Percentiles rank a stretch among this genome's conserved stretches.
These are phyloP conservation scores for Allium cepa DNA, from an alignment of 106 monocot species.

Conservation along the genomic window DNA sequence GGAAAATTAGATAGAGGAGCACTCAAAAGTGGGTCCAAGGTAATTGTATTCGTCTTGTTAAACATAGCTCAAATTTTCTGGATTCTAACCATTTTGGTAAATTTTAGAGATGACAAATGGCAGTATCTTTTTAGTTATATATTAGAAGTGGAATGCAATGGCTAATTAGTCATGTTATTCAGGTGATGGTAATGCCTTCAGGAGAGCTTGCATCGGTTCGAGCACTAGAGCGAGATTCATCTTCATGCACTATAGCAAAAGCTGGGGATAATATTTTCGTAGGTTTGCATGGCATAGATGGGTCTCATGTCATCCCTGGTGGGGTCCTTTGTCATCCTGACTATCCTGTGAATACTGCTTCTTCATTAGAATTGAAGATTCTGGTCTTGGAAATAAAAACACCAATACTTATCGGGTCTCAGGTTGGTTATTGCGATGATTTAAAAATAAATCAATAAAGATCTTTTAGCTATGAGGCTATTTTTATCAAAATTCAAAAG, in stretches of 20 bases:
- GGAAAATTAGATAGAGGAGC: conserved; percentile 92
- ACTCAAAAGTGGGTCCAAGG: conserved; percentile 77
- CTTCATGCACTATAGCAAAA: conserved; percentile 49
- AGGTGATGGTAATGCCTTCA: conserved; percentile 85
- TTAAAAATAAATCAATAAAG: no score
- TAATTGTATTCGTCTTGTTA: conserved; percentile 4
- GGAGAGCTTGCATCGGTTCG: conserved; percentile 55
- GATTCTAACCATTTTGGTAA: background rate
- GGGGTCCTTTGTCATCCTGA: conserved; percentile 75
- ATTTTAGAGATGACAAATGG: no score
- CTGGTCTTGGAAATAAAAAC: conserved; percentile 51
- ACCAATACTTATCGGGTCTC: conserved; percentile 64
- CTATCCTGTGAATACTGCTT: conserved; percentile 65
- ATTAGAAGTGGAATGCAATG: background rate
- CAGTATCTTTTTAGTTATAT: background rate
- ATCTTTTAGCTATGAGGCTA: no score
- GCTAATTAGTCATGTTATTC: background rate
- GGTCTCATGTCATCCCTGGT: conserved; percentile 34
- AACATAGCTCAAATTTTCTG: background rate
- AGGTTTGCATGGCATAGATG: conserved; percentile 58
- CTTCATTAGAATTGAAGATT: conserved; percentile 70
- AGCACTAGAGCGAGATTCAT: conserved; percentile 55
- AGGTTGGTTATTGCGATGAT: conserved; percentile 21
- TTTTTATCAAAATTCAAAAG: no score
- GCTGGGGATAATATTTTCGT: conserved; percentile 77